phyloP scores from a whole-genome alignment of 352 stramenopile genomes.

The Phytopythium mirpurense region DNA sequence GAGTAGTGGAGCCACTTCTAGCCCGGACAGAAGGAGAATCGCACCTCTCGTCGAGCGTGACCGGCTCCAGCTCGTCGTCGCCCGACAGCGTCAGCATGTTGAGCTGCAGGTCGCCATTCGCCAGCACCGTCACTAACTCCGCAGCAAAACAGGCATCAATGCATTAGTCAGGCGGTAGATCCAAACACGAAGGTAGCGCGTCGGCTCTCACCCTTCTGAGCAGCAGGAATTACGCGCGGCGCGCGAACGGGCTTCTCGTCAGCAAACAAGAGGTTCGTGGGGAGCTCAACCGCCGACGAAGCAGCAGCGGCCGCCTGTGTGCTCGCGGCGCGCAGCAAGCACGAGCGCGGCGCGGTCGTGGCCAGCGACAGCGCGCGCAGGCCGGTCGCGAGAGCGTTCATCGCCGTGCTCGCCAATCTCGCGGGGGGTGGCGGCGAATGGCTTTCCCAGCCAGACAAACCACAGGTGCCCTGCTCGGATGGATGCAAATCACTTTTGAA shows the following conservation, averaged over 20 bases:
- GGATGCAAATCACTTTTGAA: conserved; percentile 8
- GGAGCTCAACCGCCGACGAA: conserved; percentile 19
- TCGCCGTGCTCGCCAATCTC: conserved; percentile 17
- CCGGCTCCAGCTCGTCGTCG: conserved; percentile 28
- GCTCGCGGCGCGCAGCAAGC: conserved; percentile 26
- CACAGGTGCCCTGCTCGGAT: not conserved
- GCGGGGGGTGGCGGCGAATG: conserved; percentile 2
- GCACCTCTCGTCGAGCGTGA: conserved; percentile 53
- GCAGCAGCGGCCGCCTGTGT: conserved; percentile 26
- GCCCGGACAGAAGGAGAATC: not conserved
- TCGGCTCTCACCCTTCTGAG: conserved; percentile 36
- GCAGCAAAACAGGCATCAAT: not conserved
- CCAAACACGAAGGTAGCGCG: not conserved
- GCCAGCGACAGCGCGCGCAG: conserved; percentile 45
- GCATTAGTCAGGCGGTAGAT: not conserved
- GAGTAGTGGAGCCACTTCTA: not conserved
- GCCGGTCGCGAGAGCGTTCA: conserved; percentile 57
- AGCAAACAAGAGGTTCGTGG: conserved; percentile 64
- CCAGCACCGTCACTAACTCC: conserved; percentile 32
- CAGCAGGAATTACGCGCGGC: conserved; percentile 57
- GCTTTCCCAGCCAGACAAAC: conserved; percentile 9
- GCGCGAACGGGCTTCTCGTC: conserved; percentile 62
- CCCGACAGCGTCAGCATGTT: conserved; percentile 58
- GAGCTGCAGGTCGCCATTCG: conserved; percentile 56
- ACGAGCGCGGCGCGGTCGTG: conserved; percentile 27